These are phyloP conservation scores for Dendrothele bispora DNA, from an alignment of 768 basidiomycete genomes.

Conservation along the genomic window DNA sequence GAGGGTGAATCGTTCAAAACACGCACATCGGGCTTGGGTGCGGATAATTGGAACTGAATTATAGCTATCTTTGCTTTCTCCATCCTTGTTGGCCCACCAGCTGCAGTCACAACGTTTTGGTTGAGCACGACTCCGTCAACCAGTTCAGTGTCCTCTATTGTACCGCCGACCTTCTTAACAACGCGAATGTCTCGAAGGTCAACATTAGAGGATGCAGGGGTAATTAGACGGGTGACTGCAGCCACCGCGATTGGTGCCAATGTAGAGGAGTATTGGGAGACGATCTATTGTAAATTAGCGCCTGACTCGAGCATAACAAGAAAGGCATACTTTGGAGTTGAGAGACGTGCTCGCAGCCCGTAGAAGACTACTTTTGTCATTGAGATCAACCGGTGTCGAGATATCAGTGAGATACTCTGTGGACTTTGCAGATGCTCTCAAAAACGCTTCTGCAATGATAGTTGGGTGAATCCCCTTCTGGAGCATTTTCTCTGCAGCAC, in stretches of 20 bases:
- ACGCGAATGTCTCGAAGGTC: constrained; percentile 95
- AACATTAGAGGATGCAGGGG: constrained; percentile 88
- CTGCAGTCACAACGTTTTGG: constrained; percentile 88
- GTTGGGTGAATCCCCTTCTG: constrained; percentile 97
- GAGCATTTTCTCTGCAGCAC: constrained; percentile 95
- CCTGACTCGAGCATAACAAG: neutral
- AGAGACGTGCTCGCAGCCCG: constrained; percentile 94
- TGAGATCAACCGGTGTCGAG: constrained; percentile 88
- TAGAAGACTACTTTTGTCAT: constrained; percentile 80
- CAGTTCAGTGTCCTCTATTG: constrained; percentile 97
- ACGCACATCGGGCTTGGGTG: constrained; percentile 95
- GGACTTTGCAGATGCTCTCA: constrained; percentile 87
- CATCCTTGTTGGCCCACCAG: constrained; percentile 91
- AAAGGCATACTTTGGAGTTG: constrained; percentile 80
- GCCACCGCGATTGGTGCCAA: constrained; percentile 99
- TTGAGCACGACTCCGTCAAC: constrained; percentile 97
- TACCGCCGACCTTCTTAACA: constrained; percentile 98
- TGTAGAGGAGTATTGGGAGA: constrained; percentile 97
- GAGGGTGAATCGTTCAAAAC: neutral
- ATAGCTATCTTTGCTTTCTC: constrained; percentile 99
- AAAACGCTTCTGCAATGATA: constrained; percentile 93
- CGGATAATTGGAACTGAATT: constrained; percentile 96
- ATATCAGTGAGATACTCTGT: constrained; percentile 94
- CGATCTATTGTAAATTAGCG: constrained; percentile 60
- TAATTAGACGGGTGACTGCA: constrained; percentile 89